These are phyloP conservation scores for Lophium mytilinum DNA, from an alignment of 495 filamentous ascomycete genomes.

Conservation along the genomic window DNA sequence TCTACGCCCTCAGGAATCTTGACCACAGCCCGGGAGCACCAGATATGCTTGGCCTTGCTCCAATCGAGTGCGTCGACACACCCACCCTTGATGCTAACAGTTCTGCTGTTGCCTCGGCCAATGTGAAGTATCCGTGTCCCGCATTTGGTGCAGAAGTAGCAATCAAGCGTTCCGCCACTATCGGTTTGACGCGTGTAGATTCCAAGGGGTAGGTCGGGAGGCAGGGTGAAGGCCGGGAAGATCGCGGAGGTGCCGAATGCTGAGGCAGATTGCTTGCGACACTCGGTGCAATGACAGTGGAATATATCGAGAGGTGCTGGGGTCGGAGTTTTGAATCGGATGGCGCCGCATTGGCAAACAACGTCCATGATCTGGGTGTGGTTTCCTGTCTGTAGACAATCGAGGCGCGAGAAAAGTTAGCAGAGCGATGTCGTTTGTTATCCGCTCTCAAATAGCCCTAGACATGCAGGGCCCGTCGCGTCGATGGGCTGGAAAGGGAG, in stretches of 20 bases:
- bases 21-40: constrained; percentile 6
- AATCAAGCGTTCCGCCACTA: constrained; percentile 4
- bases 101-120: neutral
- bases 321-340: constrained; percentile 52
- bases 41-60: constrained; percentile 13
- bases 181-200: constrained; percentile 5
- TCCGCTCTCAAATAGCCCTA: no score
- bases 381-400: no score
- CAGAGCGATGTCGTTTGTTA: no score
- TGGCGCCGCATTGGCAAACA: constrained; percentile 52
- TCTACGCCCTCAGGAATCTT: constrained; percentile 11
- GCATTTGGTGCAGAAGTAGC: constrained; percentile 17
- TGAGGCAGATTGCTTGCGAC: constrained; percentile 54
- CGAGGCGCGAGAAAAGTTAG: no score
- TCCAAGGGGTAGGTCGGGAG: neutral
- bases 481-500: no score
- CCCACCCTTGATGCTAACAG: constrained; percentile 16
- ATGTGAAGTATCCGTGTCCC: constrained; percentile 8
- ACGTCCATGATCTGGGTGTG: constrained; percentile 24
- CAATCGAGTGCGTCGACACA: constrained; percentile 15
- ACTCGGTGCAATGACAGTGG: constrained; percentile 61
- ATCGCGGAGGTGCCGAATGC: constrained; percentile 61
- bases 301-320: constrained; percentile 51
- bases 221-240: constrained; percentile 40
- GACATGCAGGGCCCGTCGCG: no score